Base-by-base conservation (phyloP, 306 rosid species). In the Castanea mollissima region DNA sequence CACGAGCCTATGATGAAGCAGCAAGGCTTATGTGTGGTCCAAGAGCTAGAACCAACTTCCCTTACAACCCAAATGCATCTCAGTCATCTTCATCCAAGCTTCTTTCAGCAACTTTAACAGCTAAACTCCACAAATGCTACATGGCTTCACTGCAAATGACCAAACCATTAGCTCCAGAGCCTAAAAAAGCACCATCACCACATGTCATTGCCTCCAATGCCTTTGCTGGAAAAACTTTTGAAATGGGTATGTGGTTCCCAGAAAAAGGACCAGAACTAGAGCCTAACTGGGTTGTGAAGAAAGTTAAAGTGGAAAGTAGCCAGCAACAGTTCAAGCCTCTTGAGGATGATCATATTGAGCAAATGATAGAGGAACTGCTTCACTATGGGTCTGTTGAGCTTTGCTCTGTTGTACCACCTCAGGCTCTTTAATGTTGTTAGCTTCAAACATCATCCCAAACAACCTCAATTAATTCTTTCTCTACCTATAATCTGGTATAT, bases 1-100 rank as follows among this genome's bases (percentile, higher is more conserved):
- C 99, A 0, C 80, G 91, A 51, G 99, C 99, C 1, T 95, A 95
- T 21, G 99, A 95, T 52, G 99, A 92, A 76, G 99, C 98, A 12
- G 98, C 99, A 1, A 88, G 99, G 77, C 86, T 95, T 34, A 95
- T 95, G 99, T 89, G 98, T 34, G 97, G 99, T 0, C 86, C 91
- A 0, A 95, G 97, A 52, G 94, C 99, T 1, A 82, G 97, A 51
- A 95, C 99, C 16, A 95, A 95, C 76, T 95, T 92, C 85, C 93
- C 98, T 68, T 93, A 86, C 77, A 90, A 91, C 84, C 97, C 97
- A 6, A 88, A 83, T 78, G 84, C 82, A 0, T 81, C 97, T n/a
- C 90, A 86, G 52, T 87, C 97, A 15, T 82, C 98, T 5, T 88
- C 97, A 64, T 92, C 97, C 0, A 90, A 91, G 82, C 95, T 95